These are phyloP conservation scores for Monosporascus sp. DNA, from an alignment of 2,329 filamentous ascomycete genomes.

Conservation along the genomic window DNA sequence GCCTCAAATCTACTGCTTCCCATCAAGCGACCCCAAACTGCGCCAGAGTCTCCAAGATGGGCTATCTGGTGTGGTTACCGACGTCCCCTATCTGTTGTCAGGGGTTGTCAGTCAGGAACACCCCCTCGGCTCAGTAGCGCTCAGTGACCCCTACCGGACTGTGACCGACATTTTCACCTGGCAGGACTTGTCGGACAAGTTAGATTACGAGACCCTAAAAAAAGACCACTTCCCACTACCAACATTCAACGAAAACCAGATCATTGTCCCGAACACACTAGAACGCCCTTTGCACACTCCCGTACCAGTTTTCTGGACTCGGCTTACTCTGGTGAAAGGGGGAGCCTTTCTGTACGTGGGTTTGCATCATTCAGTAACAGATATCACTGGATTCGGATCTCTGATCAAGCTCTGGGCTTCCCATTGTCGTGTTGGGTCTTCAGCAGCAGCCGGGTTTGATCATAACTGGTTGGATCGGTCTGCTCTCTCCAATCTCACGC, in stretches of 20 bases:
- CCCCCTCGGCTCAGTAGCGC: constrained; percentile 5
- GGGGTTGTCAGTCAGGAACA: constrained; percentile 9
- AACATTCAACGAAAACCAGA: constrained; percentile 8
- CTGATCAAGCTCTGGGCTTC: constrained; percentile 25
- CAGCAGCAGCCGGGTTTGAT: constrained; percentile 10
- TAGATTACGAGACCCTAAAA: constrained; percentile 17
- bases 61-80: constrained; percentile 9
- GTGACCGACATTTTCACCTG: constrained; percentile 16
- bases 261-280: constrained; percentile 12
- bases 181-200: constrained; percentile 13
- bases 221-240: constrained; percentile 17
- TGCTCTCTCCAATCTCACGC: constrained; percentile 1
- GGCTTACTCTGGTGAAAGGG: constrained; percentile 15
- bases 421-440: constrained; percentile 14
- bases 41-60: constrained; percentile 9
- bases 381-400: constrained; percentile 22
- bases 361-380: constrained; percentile 21
- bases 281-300: constrained; percentile 13
- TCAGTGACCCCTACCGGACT: constrained; percentile 11
- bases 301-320: constrained; percentile 20
- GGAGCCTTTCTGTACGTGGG: constrained; percentile 21
- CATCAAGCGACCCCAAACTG: constrained; percentile 8
- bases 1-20: constrained; percentile 22
- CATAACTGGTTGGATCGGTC: constrained; percentile 15
- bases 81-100: constrained; percentile 21